These are phyloP conservation scores for Vitis hybrid DNA, from an alignment of 177 flowering plant species.

Conservation along the genomic window DNA sequence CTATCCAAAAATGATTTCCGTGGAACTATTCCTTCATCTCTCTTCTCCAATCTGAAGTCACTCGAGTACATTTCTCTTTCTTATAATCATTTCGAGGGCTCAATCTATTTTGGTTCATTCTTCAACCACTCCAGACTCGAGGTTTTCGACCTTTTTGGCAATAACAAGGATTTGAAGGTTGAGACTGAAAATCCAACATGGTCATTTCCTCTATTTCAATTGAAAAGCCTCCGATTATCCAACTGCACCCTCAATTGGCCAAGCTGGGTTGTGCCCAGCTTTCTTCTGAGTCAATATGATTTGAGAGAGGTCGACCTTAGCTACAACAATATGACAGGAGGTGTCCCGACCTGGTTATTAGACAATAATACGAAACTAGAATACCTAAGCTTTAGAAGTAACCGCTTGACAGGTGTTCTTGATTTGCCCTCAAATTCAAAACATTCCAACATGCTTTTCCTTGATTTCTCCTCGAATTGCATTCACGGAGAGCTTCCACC, in stretches of 20 bases:
- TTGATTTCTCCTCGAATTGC: too few species aligned
- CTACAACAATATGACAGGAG: constrained; percentile 9
- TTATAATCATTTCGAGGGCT: not conserved
- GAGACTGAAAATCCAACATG: not conserved
- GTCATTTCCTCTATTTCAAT: not conserved
- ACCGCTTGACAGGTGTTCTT: too few species aligned
- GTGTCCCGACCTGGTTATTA: constrained; percentile 10
- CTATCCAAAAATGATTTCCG: too few species aligned
- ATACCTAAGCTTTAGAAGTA: too few species aligned
- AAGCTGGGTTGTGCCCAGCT: not conserved
- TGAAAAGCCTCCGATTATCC: not conserved
- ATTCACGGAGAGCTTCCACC: too few species aligned
- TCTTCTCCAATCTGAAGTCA: constrained; percentile 1
- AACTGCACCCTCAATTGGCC: too few species aligned
- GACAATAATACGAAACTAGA: too few species aligned
- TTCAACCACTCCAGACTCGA: constrained; percentile 1
- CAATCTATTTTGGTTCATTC: constrained; percentile 1
- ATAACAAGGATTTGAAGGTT: not conserved
- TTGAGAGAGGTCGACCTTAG: constrained; percentile 2
- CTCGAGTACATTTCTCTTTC: constrained; percentile 1
- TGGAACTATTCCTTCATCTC: too few species aligned
- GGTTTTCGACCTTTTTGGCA: not conserved
- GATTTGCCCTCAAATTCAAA: too few species aligned
- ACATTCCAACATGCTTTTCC: too few species aligned
- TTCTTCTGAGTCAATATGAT: constrained; percentile 1